phyloP scores from a whole-genome alignment of 176 grass and related monocot species.

The Musa schizocarpa region DNA sequence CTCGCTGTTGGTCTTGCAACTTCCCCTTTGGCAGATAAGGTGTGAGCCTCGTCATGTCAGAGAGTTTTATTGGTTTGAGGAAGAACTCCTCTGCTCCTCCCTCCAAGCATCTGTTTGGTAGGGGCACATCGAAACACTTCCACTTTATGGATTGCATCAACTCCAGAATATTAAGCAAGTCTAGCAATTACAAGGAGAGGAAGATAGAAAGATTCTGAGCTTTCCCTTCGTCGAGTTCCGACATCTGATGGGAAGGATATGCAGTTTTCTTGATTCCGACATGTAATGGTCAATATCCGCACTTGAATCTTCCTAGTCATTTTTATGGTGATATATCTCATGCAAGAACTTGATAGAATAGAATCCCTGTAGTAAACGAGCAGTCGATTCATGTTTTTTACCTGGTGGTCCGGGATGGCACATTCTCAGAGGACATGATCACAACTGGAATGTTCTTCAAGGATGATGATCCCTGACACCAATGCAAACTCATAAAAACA shows the following conservation, averaged over 20 bases:
- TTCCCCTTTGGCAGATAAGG: slow-evolving; percentile 70
- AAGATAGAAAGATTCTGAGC: too few relatives aligned
- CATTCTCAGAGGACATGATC: slow-evolving; percentile 97
- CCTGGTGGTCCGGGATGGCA: slow-evolving; percentile 86
- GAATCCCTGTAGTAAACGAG: neutral
- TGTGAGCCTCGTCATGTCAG: slow-evolving; percentile 82
- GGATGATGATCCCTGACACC: slow-evolving; percentile 61
- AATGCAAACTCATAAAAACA: slow-evolving; percentile 16
- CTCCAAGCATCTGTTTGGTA: slow-evolving; percentile 66
- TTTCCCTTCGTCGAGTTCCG: neutral
- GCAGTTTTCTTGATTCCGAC: neutral
- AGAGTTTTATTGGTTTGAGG: slow-evolving; percentile 76
- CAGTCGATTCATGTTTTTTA: slow-evolving; percentile 15
- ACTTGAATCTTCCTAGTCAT: too few relatives aligned
- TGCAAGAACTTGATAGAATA: neutral
- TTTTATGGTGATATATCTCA: neutral
- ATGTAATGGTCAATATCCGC: neutral
- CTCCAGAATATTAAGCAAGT: neutral
- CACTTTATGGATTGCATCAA: neutral
- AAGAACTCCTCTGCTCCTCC: slow-evolving; percentile 95
- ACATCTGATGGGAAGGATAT: neutral
- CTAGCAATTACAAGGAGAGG: neutral
- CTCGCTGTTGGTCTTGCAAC: slow-evolving; percentile 40
- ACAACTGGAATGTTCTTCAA: slow-evolving; percentile 78
- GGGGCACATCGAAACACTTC: neutral